phyloP scores from a whole-genome alignment of 108 stramenopile species.

The Cyclostephanos tholiformis region DNA sequence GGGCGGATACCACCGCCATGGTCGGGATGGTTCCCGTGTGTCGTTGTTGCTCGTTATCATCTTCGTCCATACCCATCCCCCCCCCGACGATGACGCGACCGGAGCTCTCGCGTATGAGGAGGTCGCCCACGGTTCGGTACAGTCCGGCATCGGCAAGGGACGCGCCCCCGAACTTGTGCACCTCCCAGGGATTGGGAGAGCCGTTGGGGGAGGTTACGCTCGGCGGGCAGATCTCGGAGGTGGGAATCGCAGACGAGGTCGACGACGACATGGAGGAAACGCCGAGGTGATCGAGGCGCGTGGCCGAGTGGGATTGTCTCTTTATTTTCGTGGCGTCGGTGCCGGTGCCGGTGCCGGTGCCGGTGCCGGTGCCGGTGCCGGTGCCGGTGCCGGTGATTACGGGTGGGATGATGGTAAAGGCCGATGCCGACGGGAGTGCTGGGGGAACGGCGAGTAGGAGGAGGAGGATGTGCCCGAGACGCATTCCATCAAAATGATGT shows the following conservation, averaged over 20 bases:
- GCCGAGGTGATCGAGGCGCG: slow-evolving; percentile 1
- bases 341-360: not conserved
- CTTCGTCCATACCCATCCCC: slow-evolving; percentile 1
- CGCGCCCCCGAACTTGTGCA: slow-evolving; percentile 75
- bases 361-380: not conserved
- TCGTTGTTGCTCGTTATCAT: not conserved
- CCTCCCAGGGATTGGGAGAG: slow-evolving; percentile 53
- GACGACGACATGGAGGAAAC: not conserved
- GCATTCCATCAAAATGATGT: not conserved
- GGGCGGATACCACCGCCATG: slow-evolving; percentile 87
- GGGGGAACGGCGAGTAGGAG: not conserved
- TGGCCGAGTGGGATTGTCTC: not conserved
- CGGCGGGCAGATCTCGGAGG: slow-evolving; percentile 13
- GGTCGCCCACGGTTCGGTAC: slow-evolving; percentile 71
- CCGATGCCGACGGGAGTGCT: not conserved
- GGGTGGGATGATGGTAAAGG: not conserved
- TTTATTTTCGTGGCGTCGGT: not conserved
- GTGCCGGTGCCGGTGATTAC: not conserved
- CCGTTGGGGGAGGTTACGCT: slow-evolving; percentile 28
- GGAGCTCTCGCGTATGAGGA: slow-evolving; percentile 56
- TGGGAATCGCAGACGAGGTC: not conserved
- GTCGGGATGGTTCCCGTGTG: slow-evolving; percentile 61
- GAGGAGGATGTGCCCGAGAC: not conserved
- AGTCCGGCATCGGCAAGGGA: slow-evolving; percentile 62
- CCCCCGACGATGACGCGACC: slow-evolving; percentile 12